These are phyloP conservation scores for Pythium aphanidermatum DNA, from an alignment of 352 stramenopile species.

Conservation along the genomic window DNA sequence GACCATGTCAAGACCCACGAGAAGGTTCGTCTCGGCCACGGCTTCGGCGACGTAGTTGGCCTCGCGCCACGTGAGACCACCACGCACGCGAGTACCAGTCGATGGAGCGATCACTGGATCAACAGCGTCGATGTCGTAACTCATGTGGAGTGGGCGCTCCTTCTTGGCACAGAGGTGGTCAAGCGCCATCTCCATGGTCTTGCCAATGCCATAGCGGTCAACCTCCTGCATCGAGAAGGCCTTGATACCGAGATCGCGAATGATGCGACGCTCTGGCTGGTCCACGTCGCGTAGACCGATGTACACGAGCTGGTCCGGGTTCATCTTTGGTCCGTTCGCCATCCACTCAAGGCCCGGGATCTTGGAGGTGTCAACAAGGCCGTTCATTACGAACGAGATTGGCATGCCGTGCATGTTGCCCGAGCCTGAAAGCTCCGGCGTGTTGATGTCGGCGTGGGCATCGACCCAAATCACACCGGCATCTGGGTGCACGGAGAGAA, in stretches of 20 bases:
- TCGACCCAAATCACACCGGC: conserved; percentile 97
- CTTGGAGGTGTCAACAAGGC: conserved; percentile 82
- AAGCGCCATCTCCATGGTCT: conserved; percentile 96
- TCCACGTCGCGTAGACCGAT: conserved; percentile 95
- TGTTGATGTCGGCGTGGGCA: conserved; percentile 98
- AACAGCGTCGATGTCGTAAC: conserved; percentile 98
- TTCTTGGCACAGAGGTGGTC: conserved; percentile 88
- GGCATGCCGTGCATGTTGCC: conserved; percentile 99
- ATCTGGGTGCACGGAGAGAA: conserved; percentile 89
- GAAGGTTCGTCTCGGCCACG: conserved; percentile 86
- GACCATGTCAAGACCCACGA: conserved; percentile 92
- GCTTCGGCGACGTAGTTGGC: conserved; percentile 95
- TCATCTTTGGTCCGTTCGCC: conserved; percentile 61
- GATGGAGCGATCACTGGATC: conserved; percentile 93
- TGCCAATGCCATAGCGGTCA: conserved; percentile 94
- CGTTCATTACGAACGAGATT: conserved; percentile 91
- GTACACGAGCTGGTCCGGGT: conserved; percentile 92
- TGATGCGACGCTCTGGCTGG: conserved; percentile 83
- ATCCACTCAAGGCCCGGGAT: conserved; percentile 95
- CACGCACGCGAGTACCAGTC: conserved; percentile 93
- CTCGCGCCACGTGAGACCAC: conserved; percentile 95
- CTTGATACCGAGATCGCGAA: conserved; percentile 91
- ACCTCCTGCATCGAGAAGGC: conserved; percentile 97
- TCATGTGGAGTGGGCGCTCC: conserved; percentile 92
- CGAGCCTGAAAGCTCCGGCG: conserved; percentile 81